phyloP scores from a whole-genome alignment of 768 basidiomycete species.

The Leucosporidium yakuticum region DNA sequence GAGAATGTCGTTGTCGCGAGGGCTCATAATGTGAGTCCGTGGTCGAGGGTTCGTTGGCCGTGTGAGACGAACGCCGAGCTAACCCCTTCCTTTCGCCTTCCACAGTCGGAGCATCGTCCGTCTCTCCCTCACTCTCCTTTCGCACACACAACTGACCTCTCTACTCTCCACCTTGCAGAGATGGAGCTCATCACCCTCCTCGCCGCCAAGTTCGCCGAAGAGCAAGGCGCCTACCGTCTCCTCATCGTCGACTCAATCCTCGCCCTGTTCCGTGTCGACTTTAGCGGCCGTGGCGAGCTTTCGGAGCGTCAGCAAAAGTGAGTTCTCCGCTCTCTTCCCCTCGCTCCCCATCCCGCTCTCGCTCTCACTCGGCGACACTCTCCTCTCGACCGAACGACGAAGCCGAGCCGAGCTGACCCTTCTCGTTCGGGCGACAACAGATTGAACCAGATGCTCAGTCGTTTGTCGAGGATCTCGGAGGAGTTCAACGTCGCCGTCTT shows the following conservation, averaged over 20 bases:
- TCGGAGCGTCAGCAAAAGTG: slow-evolving; percentile 18
- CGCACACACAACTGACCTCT: background rate
- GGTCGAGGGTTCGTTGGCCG: too few species aligned
- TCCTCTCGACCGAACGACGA: too few species aligned
- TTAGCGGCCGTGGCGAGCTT: slow-evolving; percentile 78
- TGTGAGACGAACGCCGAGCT: too few species aligned
- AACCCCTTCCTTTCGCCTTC: too few species aligned
- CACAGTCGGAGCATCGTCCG: slow-evolving; percentile 69
- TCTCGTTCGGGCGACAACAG: slow-evolving; percentile 52
- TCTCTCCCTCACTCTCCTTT: background rate
- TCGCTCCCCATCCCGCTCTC: background rate
- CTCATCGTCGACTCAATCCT: slow-evolving; percentile 88
- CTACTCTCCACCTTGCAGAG: slow-evolving; percentile 38
- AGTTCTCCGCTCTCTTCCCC: background rate
- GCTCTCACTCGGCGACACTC: slow-evolving; percentile 57
- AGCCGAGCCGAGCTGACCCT: too few species aligned
- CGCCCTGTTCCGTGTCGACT: slow-evolving; percentile 79
- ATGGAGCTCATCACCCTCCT: slow-evolving; percentile 90
- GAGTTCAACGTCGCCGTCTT: slow-evolving; percentile 58
- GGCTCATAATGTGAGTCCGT: slow-evolving; percentile 57
- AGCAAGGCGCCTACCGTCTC: slow-evolving; percentile 41
- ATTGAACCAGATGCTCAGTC: slow-evolving; percentile 91
- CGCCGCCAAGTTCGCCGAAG: slow-evolving; percentile 79
- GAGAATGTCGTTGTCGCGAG: slow-evolving; percentile 53
- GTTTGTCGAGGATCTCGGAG: slow-evolving; percentile 82